Base-by-base conservation (phyloP, 1,284 basidiomycete species). In the Gomphus bonarii region DNA sequence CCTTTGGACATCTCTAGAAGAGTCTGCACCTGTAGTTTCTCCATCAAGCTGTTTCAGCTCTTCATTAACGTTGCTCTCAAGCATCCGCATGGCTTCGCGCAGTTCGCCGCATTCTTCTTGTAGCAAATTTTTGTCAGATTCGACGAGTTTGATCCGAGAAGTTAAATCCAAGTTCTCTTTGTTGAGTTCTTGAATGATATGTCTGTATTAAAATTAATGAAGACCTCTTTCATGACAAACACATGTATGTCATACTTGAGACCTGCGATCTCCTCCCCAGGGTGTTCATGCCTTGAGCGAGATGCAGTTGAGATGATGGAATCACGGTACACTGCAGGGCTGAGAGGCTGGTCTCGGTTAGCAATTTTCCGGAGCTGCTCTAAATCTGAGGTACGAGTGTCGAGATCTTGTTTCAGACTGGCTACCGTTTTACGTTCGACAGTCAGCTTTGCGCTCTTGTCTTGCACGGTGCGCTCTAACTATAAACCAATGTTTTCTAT, bases 151-250 rank as follows among this genome's bases (percentile, higher is more conserved):
- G 68, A 81, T 83, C 62, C 78, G 76, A 60, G 87, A 81, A 22
- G 76, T 71, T 9, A 82, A 69, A n/a, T 77, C 72, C 3, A 80
- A 68, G 63, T 83, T 90, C 71, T 95, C 93, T 63, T 88, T 84
- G 66, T 89, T 88, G 47, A 95, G 75, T 65, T 93, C 88, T 65
- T 90, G 85, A 28, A 95, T 82, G 63, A 97, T 91, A 66, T 91
- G 87, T 68, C 87, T 90, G 63, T 8, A 12, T 5, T 58, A 55
- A 35, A 14, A 52, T 20, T n/a, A 59, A 56, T 25, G 53, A 38
- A 20, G n/a, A 49, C 56, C 43, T 40, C 42, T 25, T 20, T 3
- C 22, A 44, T 11, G n/a, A 2, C 42, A 44, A n/a, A 35, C 33
- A 49, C 36, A 33, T 30, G 38, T 6, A 42, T 43, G 33, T 67